These are phyloP conservation scores for Pulveroboletus ravenelii DNA, from an alignment of 768 basidiomycete species.

Conservation along the genomic window DNA sequence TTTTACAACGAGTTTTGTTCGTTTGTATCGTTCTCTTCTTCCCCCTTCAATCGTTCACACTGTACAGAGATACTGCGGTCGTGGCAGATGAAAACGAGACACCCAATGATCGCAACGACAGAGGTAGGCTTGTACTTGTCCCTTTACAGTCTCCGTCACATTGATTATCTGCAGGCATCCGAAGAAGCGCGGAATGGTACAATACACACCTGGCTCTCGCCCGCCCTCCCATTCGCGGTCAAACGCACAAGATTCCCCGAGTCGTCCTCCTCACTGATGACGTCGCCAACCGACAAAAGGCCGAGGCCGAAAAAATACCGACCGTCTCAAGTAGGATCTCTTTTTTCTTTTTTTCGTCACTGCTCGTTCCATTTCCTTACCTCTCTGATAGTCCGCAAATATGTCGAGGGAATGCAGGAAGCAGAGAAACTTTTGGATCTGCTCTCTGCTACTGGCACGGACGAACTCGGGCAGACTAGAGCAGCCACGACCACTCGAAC, in stretches of 20 bases:
- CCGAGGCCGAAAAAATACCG: conserved; percentile 57
- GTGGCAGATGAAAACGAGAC: conserved; percentile 72
- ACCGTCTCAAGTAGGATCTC: conserved; percentile 53
- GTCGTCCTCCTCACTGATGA: conserved; percentile 90
- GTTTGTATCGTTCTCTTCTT: conserved; percentile 40
- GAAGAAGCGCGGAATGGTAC: conserved; percentile 87
- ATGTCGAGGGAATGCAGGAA: conserved; percentile 71
- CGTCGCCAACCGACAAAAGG: conserved; percentile 73
- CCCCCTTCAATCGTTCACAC: neutral
- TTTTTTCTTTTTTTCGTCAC: neutral
- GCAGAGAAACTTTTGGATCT: conserved; percentile 73
- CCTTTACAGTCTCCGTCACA: neutral
- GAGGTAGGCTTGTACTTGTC: conserved; percentile 47
- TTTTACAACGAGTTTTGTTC: conserved; percentile 86
- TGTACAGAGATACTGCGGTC: conserved; percentile 72
- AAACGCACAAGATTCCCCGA: conserved; percentile 43
- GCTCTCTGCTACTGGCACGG: conserved; percentile 62
- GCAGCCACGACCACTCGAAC: conserved; percentile 50
- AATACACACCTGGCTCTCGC: conserved; percentile 59
- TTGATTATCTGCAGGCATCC: conserved; percentile 61
- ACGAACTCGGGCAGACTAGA: conserved; percentile 59
- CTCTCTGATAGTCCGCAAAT: conserved; percentile 56
- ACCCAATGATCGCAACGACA: conserved; percentile 92
- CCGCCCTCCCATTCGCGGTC: conserved; percentile 49
- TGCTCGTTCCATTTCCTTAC: neutral